Conservation (phyloP, 768 basidiomycete genomes). For the Nevesoporus exiguus region DNA sequence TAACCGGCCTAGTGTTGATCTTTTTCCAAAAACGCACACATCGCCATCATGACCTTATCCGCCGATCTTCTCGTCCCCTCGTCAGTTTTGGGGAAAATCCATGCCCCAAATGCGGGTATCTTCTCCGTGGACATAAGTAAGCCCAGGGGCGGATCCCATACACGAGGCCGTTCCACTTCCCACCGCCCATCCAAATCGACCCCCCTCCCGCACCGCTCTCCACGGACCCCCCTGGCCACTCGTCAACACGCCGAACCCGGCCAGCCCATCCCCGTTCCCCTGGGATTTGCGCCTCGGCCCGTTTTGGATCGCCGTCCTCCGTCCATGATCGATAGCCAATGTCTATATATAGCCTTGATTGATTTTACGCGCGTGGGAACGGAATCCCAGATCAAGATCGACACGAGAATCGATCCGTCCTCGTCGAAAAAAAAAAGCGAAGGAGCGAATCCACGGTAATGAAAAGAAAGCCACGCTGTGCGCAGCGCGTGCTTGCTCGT, state of each 20-base stretch:
- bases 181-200: background rate
- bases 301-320: slow-evolving; percentile 23
- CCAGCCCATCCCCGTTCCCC: background rate
- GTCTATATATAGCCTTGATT: background rate
- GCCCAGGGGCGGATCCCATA: slow-evolving; percentile 20
- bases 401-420: slow-evolving; percentile 35
- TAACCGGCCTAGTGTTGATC: slow-evolving; percentile 29
- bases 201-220: slow-evolving; percentile 12
- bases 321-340: background rate
- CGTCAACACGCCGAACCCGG: slow-evolving; percentile 1
- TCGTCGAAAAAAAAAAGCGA: too few relatives aligned
- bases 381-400: slow-evolving; percentile 52
- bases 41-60: slow-evolving; percentile 32
- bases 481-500: too few relatives aligned
- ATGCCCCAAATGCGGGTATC: slow-evolving; percentile 15
- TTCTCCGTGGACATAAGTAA: slow-evolving; percentile 33
- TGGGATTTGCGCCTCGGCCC: slow-evolving; percentile 23
- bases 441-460: too few relatives aligned
- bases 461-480: too few relatives aligned
- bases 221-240: too few relatives aligned
- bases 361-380: slow-evolving; percentile 45
- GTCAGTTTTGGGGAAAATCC: slow-evolving; percentile 23
- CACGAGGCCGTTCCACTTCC: slow-evolving; percentile 1
- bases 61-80: slow-evolving; percentile 35
- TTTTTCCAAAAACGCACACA: slow-evolving; percentile 23